phyloP scores from a whole-genome alignment of 1,284 basidiomycete species.

The Sporisorium iseilematis-ciliati region DNA sequence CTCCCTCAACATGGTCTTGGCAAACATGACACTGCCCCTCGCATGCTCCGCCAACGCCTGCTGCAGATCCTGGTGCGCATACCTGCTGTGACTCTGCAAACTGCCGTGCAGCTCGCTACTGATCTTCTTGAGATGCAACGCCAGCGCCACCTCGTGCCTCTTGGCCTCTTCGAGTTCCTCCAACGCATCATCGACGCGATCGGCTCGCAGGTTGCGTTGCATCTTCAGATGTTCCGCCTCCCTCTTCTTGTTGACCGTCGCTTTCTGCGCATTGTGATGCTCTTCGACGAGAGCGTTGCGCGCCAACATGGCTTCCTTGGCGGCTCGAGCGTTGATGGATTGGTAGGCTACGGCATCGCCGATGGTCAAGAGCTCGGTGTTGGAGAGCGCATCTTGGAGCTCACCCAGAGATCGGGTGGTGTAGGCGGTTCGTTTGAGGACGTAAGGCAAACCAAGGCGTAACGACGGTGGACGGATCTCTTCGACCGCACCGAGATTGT shows the following conservation, averaged over 20 bases:
- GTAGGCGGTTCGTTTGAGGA: slow-evolving; percentile 45
- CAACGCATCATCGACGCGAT: slow-evolving; percentile 59
- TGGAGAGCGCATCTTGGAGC: slow-evolving; percentile 42
- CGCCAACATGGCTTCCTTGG: slow-evolving; percentile 61
- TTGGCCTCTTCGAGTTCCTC: slow-evolving; percentile 62
- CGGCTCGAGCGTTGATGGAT: slow-evolving; percentile 60
- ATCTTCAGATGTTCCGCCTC: slow-evolving; percentile 59
- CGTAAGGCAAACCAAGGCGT: slow-evolving; percentile 43
- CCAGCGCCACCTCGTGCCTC: slow-evolving; percentile 52
- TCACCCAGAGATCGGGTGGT: slow-evolving; percentile 40
- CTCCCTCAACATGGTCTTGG: slow-evolving; percentile 41
- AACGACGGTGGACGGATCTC: slow-evolving; percentile 42
- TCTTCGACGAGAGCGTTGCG: slow-evolving; percentile 66
- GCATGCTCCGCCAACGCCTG: slow-evolving; percentile 57
- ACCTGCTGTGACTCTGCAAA: slow-evolving; percentile 57
- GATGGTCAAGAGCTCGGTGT: slow-evolving; percentile 52
- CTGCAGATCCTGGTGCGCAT: slow-evolving; percentile 64
- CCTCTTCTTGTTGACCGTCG: slow-evolving; percentile 51
- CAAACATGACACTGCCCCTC: slow-evolving; percentile 50
- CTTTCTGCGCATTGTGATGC: slow-evolving; percentile 57
- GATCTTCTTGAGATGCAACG: slow-evolving; percentile 48
- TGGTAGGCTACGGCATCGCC: slow-evolving; percentile 62
- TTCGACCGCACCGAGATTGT: slow-evolving; percentile 50
- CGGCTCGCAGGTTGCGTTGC: slow-evolving; percentile 40
- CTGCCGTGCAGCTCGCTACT: slow-evolving; percentile 50